Base-by-base conservation (phyloP, 2,329 filamentous ascomycete genomes). In the Talaromyces islandicus region DNA sequence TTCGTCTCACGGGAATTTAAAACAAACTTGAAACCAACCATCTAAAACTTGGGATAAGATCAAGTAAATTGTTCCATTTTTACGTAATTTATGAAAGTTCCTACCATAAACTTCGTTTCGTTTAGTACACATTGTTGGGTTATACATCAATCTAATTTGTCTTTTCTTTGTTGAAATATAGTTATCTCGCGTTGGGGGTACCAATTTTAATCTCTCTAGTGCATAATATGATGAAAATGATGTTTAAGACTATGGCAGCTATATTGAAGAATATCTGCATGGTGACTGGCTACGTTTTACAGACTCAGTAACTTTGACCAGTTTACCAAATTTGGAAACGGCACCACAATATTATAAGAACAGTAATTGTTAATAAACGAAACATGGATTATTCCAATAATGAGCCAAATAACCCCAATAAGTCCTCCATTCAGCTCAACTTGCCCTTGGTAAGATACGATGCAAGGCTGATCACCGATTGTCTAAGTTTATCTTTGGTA, bases 401-500 rank as follows among this genome's bases (percentile, higher is more conserved):
- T 9, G 17, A 38, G 14, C 17, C 17, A 3, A n/a, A 6, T 7
- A 38, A 7, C 17, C 6, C 17, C 1, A 38, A 38, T 38, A 3
- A 38, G n/a, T 38, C 17, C 35, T 38, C 0, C 5, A 35, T 14
- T 38, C 35, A 38, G 7, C 14, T 12, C 35, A 38, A n/a, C 14
- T 43, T 4, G 14, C 14, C 32, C 32, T 46, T 25, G 27, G 32
- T 53, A 21, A 58, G 30, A 32, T 54, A 58, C 57, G 50, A 29
- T n/a, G 24, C 50, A 4, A 58, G 35, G 46, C 7, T 21, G 6
- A 17, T 17, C 25, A 54, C 27, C 14, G 57, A 35, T 30, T 46
- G 17, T 7, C 24, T n/a, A 2, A 73, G 61, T 32, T 73, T 68
- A 10, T 14, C 27, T 2, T 17, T 60, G 5, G 61, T 66, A 17